Evolutionary conservation across 768 basidiomycete genomes (phyloP).

Genomic region (Mycena amicta): DNA sequence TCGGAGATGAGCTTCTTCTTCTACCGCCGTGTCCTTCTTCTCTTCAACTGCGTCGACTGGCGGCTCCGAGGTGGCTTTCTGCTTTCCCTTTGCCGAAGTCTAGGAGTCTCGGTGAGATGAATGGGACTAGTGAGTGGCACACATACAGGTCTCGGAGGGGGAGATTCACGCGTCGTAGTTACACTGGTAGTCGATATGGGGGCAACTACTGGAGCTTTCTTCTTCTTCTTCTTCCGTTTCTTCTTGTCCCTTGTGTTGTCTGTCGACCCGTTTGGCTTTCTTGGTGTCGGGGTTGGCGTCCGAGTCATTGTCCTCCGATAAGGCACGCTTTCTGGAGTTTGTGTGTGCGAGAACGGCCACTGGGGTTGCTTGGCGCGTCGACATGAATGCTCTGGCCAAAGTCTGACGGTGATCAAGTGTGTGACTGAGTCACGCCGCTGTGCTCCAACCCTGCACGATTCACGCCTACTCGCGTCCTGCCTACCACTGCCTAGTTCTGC

Average conservation of each 20-base stretch:
- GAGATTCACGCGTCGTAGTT: slow-evolving; percentile 20
- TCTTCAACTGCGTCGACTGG: slow-evolving; percentile 12
- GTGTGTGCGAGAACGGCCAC: slow-evolving; percentile 27
- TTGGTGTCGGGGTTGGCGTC: slow-evolving; percentile 31
- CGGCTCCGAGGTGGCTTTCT: slow-evolving; percentile 34
- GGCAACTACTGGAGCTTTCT: slow-evolving; percentile 33
- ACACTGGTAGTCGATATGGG: slow-evolving; percentile 15
- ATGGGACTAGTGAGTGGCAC: slow-evolving; percentile 10
- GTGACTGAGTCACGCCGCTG: no score
- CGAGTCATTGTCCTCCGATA: slow-evolving; percentile 24
- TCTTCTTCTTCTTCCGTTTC: slow-evolving; percentile 41
- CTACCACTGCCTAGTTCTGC: no score
- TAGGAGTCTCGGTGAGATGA: slow-evolving; percentile 12
- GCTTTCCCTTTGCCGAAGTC: slow-evolving; percentile 44
- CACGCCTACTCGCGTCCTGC: no score
- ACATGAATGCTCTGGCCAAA: slow-evolving; percentile 3
- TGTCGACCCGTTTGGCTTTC: slow-evolving; percentile 34
- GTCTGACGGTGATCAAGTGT: neutral
- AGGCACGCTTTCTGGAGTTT: slow-evolving; percentile 37
- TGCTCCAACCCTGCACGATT: no score
- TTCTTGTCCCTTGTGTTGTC: slow-evolving; percentile 37
- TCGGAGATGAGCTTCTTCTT: neutral
- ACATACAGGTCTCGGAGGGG: slow-evolving; percentile 7
- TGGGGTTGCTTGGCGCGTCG: slow-evolving; percentile 40
- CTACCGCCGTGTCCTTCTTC: neutral